Evolutionary conservation across 345 rosid genomes (phyloP).

Genomic region (Turritis glabra): DNA sequence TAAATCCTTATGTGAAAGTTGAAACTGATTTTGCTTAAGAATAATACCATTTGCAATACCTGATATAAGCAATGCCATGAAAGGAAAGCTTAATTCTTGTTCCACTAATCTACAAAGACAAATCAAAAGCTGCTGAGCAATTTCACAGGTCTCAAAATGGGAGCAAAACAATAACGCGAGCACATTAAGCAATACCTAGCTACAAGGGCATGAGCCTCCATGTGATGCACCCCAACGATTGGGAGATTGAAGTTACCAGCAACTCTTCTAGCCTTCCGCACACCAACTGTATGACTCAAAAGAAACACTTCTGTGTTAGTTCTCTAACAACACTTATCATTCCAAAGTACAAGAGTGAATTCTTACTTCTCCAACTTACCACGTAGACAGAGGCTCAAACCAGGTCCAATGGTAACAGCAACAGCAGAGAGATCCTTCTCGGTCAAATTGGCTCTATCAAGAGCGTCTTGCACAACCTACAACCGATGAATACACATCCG

Average conservation of each 20-base stretch:
- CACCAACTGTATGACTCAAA: constrained; percentile 63
- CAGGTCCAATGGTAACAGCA: constrained; percentile 99
- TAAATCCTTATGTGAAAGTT: neutral
- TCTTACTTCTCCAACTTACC: constrained; percentile 50
- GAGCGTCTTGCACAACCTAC: constrained; percentile 89
- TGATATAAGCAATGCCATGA: constrained; percentile 89
- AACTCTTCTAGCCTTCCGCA: constrained; percentile 77
- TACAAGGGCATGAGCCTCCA: constrained; percentile 97
- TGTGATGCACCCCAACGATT: constrained; percentile 81
- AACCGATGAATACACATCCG: constrained; percentile 4
- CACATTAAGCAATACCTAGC: constrained; percentile 56
- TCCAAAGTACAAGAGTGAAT: neutral
- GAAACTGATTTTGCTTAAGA: neutral
- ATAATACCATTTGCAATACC: constrained; percentile 43
- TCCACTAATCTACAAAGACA: constrained; percentile 57
- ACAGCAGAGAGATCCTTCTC: constrained; percentile 80
- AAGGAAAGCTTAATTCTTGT: constrained; percentile 81
- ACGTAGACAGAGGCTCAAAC: constrained; percentile 91
- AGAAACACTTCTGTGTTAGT: neutral
- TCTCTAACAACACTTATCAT: neutral
- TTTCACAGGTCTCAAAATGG: neutral
- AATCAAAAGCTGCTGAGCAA: neutral
- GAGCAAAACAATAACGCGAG: neutral
- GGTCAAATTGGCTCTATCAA: constrained; percentile 65
- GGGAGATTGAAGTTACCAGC: constrained; percentile 74